Evolutionary conservation across 257 asterid genomes (phyloP).

Genomic region (Primulina huaijiensis): DNA sequence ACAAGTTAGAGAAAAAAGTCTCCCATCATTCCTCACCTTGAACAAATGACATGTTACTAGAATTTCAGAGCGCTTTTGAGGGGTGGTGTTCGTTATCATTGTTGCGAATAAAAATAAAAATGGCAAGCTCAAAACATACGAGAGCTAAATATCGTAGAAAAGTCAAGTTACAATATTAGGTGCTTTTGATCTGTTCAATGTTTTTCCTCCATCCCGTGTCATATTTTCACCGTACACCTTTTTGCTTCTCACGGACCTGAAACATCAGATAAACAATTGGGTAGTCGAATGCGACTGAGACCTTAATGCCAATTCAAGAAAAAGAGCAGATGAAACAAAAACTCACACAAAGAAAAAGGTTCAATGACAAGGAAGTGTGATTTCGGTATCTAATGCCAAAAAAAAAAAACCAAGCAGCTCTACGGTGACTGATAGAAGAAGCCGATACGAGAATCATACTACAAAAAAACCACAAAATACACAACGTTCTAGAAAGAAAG

Average conservation of each 20-base stretch:
- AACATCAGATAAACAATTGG: constrained; percentile 20
- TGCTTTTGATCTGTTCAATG: constrained; percentile 62
- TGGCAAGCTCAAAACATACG: not conserved
- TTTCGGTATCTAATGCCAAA: not conserved
- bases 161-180: not conserved
- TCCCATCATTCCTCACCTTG: not conserved
- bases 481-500: not conserved
- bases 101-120: not conserved
- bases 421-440: constrained; percentile 12
- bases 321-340: not conserved
- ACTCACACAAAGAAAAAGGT: not conserved
- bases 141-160: not conserved
- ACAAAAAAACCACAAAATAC: not conserved
- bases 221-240: constrained; percentile 52
- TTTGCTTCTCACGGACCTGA: constrained; percentile 82
- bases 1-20: not conserved
- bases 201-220: constrained; percentile 76
- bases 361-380: not conserved
- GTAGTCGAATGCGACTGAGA: constrained; percentile 19
- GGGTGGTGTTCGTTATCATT: not conserved
- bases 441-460: not conserved
- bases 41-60: not conserved
- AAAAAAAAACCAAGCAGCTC: constrained; percentile 6
- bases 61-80: not conserved
- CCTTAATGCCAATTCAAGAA: constrained; percentile 13